Evolutionary conservation across 345 rosid genomes (phyloP).

Genomic region (Sonneratia caseolaris): DNA sequence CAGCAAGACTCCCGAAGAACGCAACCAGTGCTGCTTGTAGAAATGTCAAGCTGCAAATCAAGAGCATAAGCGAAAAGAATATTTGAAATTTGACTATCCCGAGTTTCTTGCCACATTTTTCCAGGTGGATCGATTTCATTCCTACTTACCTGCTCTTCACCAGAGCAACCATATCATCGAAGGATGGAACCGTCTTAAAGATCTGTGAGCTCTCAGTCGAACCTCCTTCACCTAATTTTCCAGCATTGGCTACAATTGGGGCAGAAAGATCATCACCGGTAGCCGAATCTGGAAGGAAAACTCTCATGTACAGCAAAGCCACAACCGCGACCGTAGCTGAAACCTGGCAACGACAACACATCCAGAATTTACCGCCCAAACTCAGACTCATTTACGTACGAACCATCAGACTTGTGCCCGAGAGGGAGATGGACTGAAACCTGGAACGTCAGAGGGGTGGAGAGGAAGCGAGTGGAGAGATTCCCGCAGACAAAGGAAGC

Average conservation of each 20-base stretch:
- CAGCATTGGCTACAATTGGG: constrained; percentile 31
- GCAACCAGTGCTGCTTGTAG: constrained; percentile 67
- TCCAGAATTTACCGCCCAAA: not conserved
- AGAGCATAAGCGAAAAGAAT: not conserved
- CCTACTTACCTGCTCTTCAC: constrained; percentile 54
- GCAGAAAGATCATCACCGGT: constrained; percentile 18
- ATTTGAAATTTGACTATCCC: not conserved
- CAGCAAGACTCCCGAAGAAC: constrained; percentile 60
- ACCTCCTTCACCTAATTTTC: constrained; percentile 15
- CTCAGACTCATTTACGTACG: not conserved
- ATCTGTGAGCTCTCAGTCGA: constrained; percentile 13
- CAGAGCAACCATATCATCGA: constrained; percentile 40
- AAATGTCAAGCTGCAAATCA: constrained; percentile 48
- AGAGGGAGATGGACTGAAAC: constrained; percentile 17
- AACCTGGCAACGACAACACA: constrained; percentile 24
- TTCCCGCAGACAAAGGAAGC: constrained; percentile 73
- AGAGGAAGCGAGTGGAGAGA: constrained; percentile 67
- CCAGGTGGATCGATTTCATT: not conserved
- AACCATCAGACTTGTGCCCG: not conserved
- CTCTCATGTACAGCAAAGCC: constrained; percentile 46
- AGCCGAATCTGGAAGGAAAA: constrained; percentile 60
- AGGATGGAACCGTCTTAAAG: constrained; percentile 39
- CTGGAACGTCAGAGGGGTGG: constrained; percentile 68
- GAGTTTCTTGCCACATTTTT: not conserved
- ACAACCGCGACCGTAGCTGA: constrained; percentile 38